Conservation (phyloP, 768 basidiomycete genomes). For the Brasilioporus rufonigricans region DNA sequence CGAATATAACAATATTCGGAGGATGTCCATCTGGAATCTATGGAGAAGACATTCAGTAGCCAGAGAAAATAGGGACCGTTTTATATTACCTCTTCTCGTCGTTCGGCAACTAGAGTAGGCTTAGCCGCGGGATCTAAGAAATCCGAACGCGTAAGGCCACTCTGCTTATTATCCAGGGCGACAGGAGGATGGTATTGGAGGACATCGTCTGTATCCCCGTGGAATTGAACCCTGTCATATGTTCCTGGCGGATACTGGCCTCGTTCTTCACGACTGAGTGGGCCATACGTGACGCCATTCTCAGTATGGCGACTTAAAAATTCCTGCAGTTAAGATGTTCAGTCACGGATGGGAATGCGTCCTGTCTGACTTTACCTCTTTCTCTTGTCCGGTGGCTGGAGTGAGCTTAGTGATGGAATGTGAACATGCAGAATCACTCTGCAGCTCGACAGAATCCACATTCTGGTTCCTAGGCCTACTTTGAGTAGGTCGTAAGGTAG, state of each 20-base stretch:
- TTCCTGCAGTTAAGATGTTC: no score
- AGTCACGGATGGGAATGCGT: no score
- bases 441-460: background rate
- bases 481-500: background rate
- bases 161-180: background rate
- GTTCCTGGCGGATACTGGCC: background rate
- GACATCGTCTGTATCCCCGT: background rate
- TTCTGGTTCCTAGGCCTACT: background rate
- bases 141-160: no score
- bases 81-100: background rate
- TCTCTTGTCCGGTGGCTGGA: no score
- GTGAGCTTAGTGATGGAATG: no score
- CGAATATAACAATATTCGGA: slow-evolving; percentile 5
- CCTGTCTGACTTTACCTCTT: no score
- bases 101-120: background rate
- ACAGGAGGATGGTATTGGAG: no score
- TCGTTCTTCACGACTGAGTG: no score
- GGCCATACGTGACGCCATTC: no score
- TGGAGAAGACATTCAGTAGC: background rate
- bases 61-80: background rate
- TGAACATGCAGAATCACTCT: no score
- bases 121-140: no score
- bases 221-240: background rate
- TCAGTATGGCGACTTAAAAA: no score
- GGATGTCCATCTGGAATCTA: background rate